Evolutionary conservation across 352 stramenopile genomes (phyloP).

Genomic region (Pythium scleroteichum): DNA sequence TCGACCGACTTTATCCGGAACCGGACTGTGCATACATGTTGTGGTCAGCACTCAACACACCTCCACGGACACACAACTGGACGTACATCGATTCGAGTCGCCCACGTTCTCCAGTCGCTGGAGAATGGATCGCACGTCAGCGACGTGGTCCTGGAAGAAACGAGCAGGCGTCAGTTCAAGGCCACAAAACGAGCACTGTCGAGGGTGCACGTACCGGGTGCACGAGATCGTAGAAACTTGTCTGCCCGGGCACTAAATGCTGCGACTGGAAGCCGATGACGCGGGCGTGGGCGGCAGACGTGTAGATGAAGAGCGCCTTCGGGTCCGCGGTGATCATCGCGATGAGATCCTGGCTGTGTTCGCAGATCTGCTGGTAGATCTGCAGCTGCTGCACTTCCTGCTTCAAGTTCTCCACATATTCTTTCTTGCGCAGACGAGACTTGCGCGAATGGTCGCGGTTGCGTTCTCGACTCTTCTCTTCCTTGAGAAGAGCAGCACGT

Average conservation of each 20-base stretch:
- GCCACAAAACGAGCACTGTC: not conserved
- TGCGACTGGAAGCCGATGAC: constrained; percentile 78
- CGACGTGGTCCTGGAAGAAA: constrained; percentile 44
- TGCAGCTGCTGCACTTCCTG: constrained; percentile 79
- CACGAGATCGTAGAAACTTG: constrained; percentile 83
- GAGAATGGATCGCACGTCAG: constrained; percentile 64
- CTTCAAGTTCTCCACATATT: constrained; percentile 94
- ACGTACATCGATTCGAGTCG: constrained; percentile 71
- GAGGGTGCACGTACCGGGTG: constrained; percentile 56
- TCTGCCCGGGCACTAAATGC: constrained; percentile 71
- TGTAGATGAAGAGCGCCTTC: constrained; percentile 66
- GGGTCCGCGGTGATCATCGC: constrained; percentile 67
- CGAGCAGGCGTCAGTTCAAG: constrained; percentile 2
- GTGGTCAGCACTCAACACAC: constrained; percentile 1
- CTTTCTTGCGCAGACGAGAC: constrained; percentile 94
- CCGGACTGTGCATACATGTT: constrained; percentile 42
- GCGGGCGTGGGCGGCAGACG: constrained; percentile 65
- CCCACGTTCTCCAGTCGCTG: constrained; percentile 63
- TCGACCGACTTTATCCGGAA: constrained; percentile 84
- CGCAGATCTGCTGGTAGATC: constrained; percentile 86
- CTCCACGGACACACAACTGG: too few relatives aligned
- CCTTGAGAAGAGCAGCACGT: constrained; percentile 75
- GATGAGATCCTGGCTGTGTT: constrained; percentile 81
- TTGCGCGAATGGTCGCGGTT: constrained; percentile 96
- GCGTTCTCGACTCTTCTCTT: constrained; percentile 86